Evolutionary conservation across 805 yeast species (phyloP).

Genomic region (Candida tammaniensis): DNA sequence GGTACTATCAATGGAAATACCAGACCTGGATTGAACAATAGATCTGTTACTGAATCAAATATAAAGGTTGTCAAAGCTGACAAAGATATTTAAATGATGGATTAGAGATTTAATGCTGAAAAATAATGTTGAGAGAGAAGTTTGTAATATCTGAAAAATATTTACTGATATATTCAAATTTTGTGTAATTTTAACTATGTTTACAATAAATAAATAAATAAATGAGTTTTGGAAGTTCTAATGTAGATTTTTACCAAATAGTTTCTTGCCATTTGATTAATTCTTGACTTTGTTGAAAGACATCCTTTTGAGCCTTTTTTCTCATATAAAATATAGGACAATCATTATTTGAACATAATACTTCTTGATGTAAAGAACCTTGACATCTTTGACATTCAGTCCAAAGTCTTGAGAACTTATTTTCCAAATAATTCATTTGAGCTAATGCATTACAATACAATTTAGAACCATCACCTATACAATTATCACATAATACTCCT

Average conservation of each 20-base stretch:
- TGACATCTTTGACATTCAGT: slow-evolving; percentile 98
- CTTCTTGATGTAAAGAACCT: slow-evolving; percentile 94
- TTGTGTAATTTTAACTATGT: slow-evolving; percentile 1
- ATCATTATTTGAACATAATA: slow-evolving; percentile 89
- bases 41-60: slow-evolving; percentile 31
- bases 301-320: slow-evolving; percentile 77
- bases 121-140: neutral
- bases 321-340: slow-evolving; percentile 98
- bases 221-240: too few species aligned
- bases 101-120: neutral
- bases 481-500: slow-evolving; percentile 79
- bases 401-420: slow-evolving; percentile 86
- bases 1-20: slow-evolving; percentile 18
- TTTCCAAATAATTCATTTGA: slow-evolving; percentile 75
- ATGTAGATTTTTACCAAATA: slow-evolving; percentile 37
- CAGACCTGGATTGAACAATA: slow-evolving; percentile 17
- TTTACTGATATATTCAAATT: neutral
- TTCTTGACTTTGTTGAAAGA: slow-evolving; percentile 54
- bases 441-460: slow-evolving; percentile 79
- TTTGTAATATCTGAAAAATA: neutral
- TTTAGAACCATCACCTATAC: slow-evolving; percentile 76
- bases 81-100: neutral
- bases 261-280: slow-evolving; percentile 64
- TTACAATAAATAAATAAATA: slow-evolving; percentile 1
- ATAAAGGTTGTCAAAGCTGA: slow-evolving; percentile 1